Base-by-base conservation (phyloP, 768 basidiomycete species). In the Macrocybe gigantea region DNA sequence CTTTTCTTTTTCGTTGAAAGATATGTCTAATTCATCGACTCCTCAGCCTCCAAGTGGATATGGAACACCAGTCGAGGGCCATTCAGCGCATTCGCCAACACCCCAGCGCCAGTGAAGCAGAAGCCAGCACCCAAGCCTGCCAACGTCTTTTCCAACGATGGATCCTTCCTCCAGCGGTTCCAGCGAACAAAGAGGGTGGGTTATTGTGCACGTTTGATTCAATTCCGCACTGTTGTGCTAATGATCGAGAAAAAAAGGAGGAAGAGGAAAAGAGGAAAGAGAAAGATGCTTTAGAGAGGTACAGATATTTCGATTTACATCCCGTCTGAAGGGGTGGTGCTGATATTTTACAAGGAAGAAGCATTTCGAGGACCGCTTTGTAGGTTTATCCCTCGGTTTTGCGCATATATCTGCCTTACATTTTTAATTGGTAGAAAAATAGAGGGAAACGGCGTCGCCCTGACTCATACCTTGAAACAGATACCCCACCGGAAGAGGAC, bases 91-190 rank as follows among this genome's bases (percentile, higher is more conserved):
- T 22, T 40, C 56, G 11, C 44, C 46, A 2, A 39, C 46, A 35
- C 33, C 47, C 49, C 56, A 42, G 58, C 52, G 33, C 44, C 54
- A 12, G 41, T 44, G 36, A 49, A 56, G 30, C 41, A 67, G 35
- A 81, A 78, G 53, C 66, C 73, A 9, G 66, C 70, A 41, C 48
- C 62, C 13, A 69, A 68, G 47, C 62, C 67, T 7, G 45, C 50
- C 15, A 85, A 84, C 58, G 74, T 85, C 14, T 86, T 86, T 59
- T 72, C 81, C 47, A 77, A 84, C 59, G 83, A 85, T 54, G 83
- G 83, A 6, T 82, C 82, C 7, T 85, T 85, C 60, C 64, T 84
- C 47, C 75, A 84, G 54, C 73, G 82, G 7, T 75, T 85, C 56
- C 78, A 82, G 62, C 74, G 77, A 31, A 65, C 68, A 41, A 77